A percentile compares a stretch with the other conserved stretches of the same genome.
These are phyloP conservation scores for Hansfordia pulvinata DNA, from an alignment of 2,329 filamentous ascomycete species.

Conservation along the genomic window DNA sequence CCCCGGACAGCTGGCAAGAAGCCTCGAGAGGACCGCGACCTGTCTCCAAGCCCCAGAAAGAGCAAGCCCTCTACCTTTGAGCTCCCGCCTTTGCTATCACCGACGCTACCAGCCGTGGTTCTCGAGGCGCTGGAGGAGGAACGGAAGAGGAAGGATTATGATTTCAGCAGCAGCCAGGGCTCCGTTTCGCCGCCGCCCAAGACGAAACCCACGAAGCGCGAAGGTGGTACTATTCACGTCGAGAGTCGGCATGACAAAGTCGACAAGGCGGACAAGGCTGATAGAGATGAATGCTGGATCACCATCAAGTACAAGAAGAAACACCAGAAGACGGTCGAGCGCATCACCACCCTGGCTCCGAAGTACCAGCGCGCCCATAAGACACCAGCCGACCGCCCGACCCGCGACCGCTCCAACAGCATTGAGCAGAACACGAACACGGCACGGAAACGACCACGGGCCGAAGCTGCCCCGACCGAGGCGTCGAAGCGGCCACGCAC, in stretches of 20 bases:
- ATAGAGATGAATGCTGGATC: no score
- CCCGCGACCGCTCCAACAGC: slow-evolving; percentile 23
- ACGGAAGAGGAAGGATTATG: slow-evolving; percentile 17
- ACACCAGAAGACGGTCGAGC: slow-evolving; percentile 27
- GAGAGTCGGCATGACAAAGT: slow-evolving; percentile 18
- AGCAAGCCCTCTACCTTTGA: slow-evolving; percentile 20
- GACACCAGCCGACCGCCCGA: slow-evolving; percentile 18
- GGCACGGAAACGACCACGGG: slow-evolving; percentile 35
- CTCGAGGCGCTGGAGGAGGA: slow-evolving; percentile 29
- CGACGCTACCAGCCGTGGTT: slow-evolving; percentile 37
- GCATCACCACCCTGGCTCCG: slow-evolving; percentile 30
- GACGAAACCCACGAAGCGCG: slow-evolving; percentile 13
- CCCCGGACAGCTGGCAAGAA: slow-evolving; percentile 12
- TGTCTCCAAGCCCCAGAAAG: slow-evolving; percentile 20
- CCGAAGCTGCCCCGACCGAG: slow-evolving; percentile 19
- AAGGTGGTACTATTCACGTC: slow-evolving; percentile 17
- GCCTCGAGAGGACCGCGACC: slow-evolving; percentile 14
- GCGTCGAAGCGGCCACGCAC: slow-evolving; percentile 28
- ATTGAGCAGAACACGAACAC: slow-evolving; percentile 24
- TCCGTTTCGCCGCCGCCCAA: slow-evolving; percentile 13
- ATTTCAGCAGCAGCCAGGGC: slow-evolving; percentile 11
- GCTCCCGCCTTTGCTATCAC: slow-evolving; percentile 38
- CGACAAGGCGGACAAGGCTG: slow-evolving; percentile 14
- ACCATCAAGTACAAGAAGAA: slow-evolving; percentile 35
- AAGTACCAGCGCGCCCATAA: slow-evolving; percentile 21